phyloP scores from a whole-genome alignment of 2,329 filamentous ascomycete species.

The Talaromyces sp. region DNA sequence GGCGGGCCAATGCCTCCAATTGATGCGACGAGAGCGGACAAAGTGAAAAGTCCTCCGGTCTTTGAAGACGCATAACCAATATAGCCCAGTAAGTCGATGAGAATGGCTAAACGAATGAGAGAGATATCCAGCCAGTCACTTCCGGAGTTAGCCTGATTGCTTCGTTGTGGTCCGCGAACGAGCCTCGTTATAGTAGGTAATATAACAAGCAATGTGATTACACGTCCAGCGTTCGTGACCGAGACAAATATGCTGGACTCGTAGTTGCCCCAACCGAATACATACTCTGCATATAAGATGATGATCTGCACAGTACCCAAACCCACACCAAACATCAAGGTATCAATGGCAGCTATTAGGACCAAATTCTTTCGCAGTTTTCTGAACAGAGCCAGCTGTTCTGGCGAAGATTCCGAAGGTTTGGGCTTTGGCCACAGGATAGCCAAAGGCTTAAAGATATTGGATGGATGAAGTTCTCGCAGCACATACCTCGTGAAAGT shows the following conservation, averaged over 20 bases:
- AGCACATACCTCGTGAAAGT: conserved; percentile 22
- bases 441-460: conserved; percentile 70
- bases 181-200: conserved; percentile 73
- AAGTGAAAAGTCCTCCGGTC: conserved; percentile 59
- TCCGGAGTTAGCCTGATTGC: conserved; percentile 54
- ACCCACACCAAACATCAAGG: conserved; percentile 71
- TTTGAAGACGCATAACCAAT: conserved; percentile 67
- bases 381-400: conserved; percentile 54
- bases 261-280: conserved; percentile 76
- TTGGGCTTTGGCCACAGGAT: conserved; percentile 64
- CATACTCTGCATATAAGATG: conserved; percentile 73
- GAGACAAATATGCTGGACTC: conserved; percentile 79
- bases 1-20: conserved; percentile 81
- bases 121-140: conserved; percentile 72
- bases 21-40: conserved; percentile 66
- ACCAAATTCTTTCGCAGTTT: conserved; percentile 74
- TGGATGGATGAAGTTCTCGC: conserved; percentile 46
- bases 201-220: conserved; percentile 66
- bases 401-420: conserved; percentile 26
- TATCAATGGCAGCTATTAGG: conserved; percentile 73
- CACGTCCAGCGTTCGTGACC: conserved; percentile 69
- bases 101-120: conserved; percentile 67
- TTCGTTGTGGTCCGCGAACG: conserved; percentile 50
- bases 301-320: conserved; percentile 78
- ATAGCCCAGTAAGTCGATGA: conserved; percentile 72